These are phyloP conservation scores for Mycena haematopus DNA, from an alignment of 768 basidiomycete genomes.

Conservation along the genomic window DNA sequence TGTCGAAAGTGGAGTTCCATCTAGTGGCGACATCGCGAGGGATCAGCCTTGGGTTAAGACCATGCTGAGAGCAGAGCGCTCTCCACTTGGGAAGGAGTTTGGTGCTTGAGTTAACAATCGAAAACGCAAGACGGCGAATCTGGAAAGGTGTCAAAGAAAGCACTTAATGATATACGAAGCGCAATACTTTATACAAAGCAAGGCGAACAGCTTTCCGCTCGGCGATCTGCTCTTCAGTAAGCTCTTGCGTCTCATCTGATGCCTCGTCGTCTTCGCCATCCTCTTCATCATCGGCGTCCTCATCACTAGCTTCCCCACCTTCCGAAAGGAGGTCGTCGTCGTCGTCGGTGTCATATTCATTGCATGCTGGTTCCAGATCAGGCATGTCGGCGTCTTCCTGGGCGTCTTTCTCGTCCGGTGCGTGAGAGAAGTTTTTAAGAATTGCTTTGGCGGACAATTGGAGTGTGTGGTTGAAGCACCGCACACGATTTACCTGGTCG, in stretches of 20 bases:
- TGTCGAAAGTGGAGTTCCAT: slow-evolving; percentile 45
- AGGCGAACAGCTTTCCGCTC: not conserved
- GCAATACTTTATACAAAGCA: no score
- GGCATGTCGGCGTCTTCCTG: no score
- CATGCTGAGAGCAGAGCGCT: slow-evolving; percentile 13
- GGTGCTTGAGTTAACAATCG: slow-evolving; percentile 38
- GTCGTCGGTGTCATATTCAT: no score
- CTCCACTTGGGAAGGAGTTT: slow-evolving; percentile 40
- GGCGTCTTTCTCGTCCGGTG: not conserved
- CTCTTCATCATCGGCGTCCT: no score
- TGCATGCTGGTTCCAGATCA: no score
- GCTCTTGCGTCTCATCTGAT: no score
- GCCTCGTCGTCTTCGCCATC: no score
- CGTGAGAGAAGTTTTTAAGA: slow-evolving; percentile 4
- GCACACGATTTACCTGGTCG: slow-evolving; percentile 5
- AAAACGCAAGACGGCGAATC: slow-evolving; percentile 33
- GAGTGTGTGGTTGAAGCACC: slow-evolving; percentile 3
- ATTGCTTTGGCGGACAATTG: slow-evolving; percentile 6
- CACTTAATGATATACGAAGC: not conserved
- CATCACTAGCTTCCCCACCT: no score
- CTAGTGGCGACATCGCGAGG: slow-evolving; percentile 42
- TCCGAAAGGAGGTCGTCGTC: no score
- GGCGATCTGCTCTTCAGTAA: no score
- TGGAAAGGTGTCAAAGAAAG: slow-evolving; percentile 12
- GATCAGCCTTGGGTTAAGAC: slow-evolving; percentile 28